Evolutionary conservation across 2,329 filamentous ascomycete genomes (phyloP).

Genomic region (Acrocalymma vagum): DNA sequence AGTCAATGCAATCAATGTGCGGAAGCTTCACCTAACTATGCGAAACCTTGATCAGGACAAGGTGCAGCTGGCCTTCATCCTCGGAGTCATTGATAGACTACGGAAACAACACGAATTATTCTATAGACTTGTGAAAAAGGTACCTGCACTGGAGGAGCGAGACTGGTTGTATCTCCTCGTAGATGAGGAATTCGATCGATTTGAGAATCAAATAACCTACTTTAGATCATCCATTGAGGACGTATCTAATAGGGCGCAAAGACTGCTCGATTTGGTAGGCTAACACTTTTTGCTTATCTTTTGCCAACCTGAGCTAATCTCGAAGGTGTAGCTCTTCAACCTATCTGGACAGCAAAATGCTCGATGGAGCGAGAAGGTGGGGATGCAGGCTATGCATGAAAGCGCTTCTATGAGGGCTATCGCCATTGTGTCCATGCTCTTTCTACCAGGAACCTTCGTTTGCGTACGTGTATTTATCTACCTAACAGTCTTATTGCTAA

Average conservation of each 20-base stretch:
- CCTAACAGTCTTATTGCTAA: neutral
- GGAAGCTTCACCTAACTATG: conserved; percentile 11
- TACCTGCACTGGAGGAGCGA: conserved; percentile 2
- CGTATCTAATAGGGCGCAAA: conserved; percentile 4
- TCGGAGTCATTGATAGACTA: conserved; percentile 12
- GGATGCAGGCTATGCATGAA: conserved; percentile 13
- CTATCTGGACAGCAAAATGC: conserved; percentile 10
- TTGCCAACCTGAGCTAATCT: neutral
- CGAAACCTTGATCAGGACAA: conserved; percentile 17
- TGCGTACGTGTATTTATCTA: neutral
- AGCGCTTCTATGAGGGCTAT: conserved; percentile 13
- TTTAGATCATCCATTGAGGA: conserved; percentile 10
- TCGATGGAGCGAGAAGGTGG: conserved; percentile 12
- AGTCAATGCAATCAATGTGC: conserved; percentile 9
- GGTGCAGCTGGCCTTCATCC: conserved; percentile 14
- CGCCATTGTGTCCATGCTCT: conserved; percentile 7
- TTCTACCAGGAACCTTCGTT: conserved; percentile 10
- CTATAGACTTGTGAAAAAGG: conserved; percentile 5
- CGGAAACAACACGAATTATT: conserved; percentile 16
- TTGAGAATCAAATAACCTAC: conserved; percentile 12
- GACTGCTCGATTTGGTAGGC: conserved; percentile 9
- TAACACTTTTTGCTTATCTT: neutral
- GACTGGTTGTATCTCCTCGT: conserved; percentile 7
- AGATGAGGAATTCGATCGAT: conserved; percentile 8
- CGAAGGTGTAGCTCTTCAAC: conserved; percentile 5